Conservation (phyloP, 495 filamentous ascomycete species). For the Staphylotrichum longicolle region DNA sequence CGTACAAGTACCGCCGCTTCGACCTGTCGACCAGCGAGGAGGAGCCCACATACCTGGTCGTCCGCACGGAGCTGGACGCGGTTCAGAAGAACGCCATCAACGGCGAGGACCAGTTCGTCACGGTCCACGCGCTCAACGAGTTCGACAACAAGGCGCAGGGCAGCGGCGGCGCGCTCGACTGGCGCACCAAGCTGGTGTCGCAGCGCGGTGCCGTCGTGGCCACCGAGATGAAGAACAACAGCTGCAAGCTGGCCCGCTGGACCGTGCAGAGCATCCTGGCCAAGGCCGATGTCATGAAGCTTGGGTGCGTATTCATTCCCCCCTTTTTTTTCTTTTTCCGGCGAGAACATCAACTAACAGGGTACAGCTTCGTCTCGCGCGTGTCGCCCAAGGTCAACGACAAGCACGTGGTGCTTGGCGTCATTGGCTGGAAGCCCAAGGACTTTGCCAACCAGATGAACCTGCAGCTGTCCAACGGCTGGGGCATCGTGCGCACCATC, state of each 20-base stretch:
- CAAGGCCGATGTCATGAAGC: conserved; percentile 95
- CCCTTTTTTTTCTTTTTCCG: conserved; percentile 3
- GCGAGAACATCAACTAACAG: conserved; percentile 23
- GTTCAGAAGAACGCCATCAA: conserved; percentile 88
- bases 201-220: conserved; percentile 95
- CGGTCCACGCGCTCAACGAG: conserved; percentile 96
- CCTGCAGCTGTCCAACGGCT: conserved; percentile 90
- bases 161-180: conserved; percentile 89
- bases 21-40: conserved; percentile 91
- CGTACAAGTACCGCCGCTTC: conserved; percentile 96
- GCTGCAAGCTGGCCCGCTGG: conserved; percentile 95
- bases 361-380: conserved; percentile 81
- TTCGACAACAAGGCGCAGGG: conserved; percentile 97
- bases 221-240: conserved; percentile 99
- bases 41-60: conserved; percentile 85
- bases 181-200: conserved; percentile 86
- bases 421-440: conserved; percentile 92
- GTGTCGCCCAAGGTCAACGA: conserved; percentile 84
- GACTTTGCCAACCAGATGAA: conserved; percentile 99
- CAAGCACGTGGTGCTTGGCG: conserved; percentile 90
- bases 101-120: conserved; percentile 84
- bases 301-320: conserved; percentile 60
- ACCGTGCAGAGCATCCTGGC: conserved; percentile 93
- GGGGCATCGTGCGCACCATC: conserved; percentile 98
- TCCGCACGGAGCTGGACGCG: conserved; percentile 95